These are phyloP conservation scores for Ricinus communis DNA, from an alignment of 345 rosid species.

Conservation along the genomic window DNA sequence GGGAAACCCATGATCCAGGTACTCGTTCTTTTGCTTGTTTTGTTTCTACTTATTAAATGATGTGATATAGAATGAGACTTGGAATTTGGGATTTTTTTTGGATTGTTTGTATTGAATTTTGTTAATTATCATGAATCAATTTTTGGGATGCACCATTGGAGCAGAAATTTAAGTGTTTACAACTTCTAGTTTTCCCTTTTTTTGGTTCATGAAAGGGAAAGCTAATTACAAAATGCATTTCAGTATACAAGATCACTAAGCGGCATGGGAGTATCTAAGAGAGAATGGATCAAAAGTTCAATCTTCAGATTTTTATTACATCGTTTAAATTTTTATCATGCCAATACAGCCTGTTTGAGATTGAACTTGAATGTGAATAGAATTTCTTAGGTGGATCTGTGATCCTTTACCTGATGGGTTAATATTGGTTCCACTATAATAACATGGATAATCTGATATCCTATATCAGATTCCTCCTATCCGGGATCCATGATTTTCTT, in stretches of 20 bases:
- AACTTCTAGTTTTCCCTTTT: background rate
- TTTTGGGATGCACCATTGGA: background rate
- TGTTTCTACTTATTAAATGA: background rate
- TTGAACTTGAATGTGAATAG: background rate
- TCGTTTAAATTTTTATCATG: background rate
- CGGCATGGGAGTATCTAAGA: background rate
- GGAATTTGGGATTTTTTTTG: too few species aligned
- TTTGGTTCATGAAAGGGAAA: background rate
- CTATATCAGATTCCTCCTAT: background rate
- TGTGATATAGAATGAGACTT: background rate
- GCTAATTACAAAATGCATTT: background rate
- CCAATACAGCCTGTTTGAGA: background rate
- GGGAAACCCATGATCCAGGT: conserved; percentile 99
- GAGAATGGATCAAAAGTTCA: background rate
- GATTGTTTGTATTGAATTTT: background rate
- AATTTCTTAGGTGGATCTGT: background rate
- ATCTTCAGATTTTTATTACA: background rate
- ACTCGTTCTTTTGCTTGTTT: conserved; percentile 9
- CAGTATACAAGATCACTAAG: background rate
- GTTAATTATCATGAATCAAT: background rate
- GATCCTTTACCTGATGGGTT: background rate
- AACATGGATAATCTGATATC: background rate
- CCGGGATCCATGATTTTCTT: background rate
- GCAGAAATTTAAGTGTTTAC: background rate
- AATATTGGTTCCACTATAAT: background rate